phyloP scores from a whole-genome alignment of 108 stramenopile species.

The Seminavis robusta region DNA sequence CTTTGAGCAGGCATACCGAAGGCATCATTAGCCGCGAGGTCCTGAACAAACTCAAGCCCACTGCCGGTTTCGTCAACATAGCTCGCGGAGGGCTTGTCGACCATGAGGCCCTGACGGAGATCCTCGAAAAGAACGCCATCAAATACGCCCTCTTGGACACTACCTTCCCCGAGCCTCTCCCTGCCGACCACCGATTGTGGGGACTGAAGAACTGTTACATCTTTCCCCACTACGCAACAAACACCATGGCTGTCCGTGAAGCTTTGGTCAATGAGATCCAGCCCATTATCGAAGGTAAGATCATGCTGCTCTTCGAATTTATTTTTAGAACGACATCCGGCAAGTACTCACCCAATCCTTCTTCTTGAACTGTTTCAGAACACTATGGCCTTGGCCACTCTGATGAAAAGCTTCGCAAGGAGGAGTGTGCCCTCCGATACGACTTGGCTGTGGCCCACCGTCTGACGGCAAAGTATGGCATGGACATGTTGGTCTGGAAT shows the following conservation, averaged over 20 bases:
- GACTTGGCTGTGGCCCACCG: conserved; percentile 45
- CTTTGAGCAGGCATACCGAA: conserved; percentile 34
- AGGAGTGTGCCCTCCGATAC: conserved; percentile 30
- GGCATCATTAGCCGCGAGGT: conserved; percentile 35
- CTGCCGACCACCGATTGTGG: conserved; percentile 45
- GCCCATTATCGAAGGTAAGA: not conserved
- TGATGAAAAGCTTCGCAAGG: conserved; percentile 20
- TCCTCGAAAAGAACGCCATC: conserved; percentile 33
- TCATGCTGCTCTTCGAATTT: no score
- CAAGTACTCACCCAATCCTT: no score
- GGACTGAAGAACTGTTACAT: conserved; percentile 42
- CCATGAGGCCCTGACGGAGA: conserved; percentile 35
- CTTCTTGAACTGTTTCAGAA: no score
- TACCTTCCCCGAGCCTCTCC: conserved; percentile 57
- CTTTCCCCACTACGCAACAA: conserved; percentile 61
- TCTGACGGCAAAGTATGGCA: conserved; percentile 43
- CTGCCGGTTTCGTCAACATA: conserved; percentile 53
- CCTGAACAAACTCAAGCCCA: conserved; percentile 6
- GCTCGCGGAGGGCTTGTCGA: conserved; percentile 60
- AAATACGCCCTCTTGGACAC: conserved; percentile 59
- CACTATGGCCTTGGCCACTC: conserved; percentile 28
- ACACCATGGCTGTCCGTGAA: conserved; percentile 52
- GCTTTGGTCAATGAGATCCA: conserved; percentile 49
- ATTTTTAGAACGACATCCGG: no score
- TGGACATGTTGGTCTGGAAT: conserved; percentile 75